Evolutionary conservation across 352 stramenopile species (phyloP), one percentile per base, ranked within the genome.

Genomic region (Globisporangium middletonii): DNA sequence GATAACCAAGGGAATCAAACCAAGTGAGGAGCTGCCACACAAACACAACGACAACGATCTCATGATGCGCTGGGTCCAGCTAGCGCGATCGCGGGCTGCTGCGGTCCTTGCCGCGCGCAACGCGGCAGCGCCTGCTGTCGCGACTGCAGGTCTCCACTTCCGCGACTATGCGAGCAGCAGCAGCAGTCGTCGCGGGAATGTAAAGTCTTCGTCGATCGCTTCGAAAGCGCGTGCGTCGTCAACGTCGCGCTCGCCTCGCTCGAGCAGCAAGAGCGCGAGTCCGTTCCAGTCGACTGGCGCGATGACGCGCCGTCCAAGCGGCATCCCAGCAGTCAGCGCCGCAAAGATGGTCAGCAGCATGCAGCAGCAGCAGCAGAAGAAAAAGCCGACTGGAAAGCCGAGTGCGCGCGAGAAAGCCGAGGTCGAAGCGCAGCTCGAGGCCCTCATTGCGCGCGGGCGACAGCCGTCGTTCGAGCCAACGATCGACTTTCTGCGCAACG

Each of bases 401-500:
- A 65, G 52, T 53, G 38, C 19, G 26, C 60, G 60, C 12, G 55
- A 66, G 30, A 63, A 66, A 45, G 50, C 55, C 7, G 50, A 63
- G 26, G 41, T 54, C 18, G 42, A 54, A 4, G 55, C 50, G 48
- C 67, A 88, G 53, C 30, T 91, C 6, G 65, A 84, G 23, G 59
- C 64, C 28, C 57, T 88, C 9, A 12, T 79, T 11, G 57, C 76
- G 7, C 68, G 72, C 35, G 61, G 63, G n/a, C 68, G 69, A 19
- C 55, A 65, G 38, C 51, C 57, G 4, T 44, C 57, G 50, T 83
- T 79, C 47, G 65, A 81, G 47, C 68, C 67, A 3, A 69, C 68
- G 33, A 59, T 67, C 26, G 72, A 87, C 58, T 89, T 79, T 47
- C 46, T 88, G 23, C 69, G 74, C 48, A 65, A 72, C 30, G 75